These are phyloP conservation scores for Rhododendron griersonianum DNA, from an alignment of 148 eudicot species.

Conservation along the genomic window DNA sequence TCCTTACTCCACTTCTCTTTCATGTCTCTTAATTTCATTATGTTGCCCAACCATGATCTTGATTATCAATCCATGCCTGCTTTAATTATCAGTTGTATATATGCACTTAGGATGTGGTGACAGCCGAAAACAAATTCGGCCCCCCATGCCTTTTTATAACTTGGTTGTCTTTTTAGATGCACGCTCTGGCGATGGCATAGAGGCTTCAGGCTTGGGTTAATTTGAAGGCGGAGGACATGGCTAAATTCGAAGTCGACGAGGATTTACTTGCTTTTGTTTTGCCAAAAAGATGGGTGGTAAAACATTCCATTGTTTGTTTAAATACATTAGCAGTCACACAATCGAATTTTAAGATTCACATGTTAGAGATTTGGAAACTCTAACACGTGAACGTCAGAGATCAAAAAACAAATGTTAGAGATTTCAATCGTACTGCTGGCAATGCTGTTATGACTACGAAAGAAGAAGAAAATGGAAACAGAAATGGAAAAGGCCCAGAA, in stretches of 20 bases:
- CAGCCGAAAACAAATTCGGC: neutral
- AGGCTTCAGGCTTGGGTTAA: conserved; percentile 3
- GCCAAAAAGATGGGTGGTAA: neutral
- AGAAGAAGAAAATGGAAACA: too few species aligned
- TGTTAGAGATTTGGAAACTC: neutral
- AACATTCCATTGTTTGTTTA: neutral
- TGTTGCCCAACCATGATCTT: too few species aligned
- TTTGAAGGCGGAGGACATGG: conserved; percentile 3
- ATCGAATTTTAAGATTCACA: neutral
- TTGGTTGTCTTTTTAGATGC: conserved; percentile 1
- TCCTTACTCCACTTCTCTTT: too few species aligned
- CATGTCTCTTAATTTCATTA: too few species aligned
- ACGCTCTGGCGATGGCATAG: neutral
- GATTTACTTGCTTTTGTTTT: conserved; percentile 1
- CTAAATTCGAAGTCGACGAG: conserved; percentile 1
- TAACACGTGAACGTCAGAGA: too few species aligned
- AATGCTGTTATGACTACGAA: too few species aligned
- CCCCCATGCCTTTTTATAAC: neutral
- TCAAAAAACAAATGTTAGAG: too few species aligned
- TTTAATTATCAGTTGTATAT: too few species aligned
- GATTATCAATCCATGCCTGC: too few species aligned
- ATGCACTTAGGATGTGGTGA: too few species aligned
- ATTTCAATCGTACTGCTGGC: neutral
- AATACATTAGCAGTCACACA: neutral
- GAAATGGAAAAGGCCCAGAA: too few species aligned